Evolutionary conservation across 495 filamentous ascomycete species (phyloP), one percentile per base, ranked within the genome.

Genomic region (Cladorrhinum samala): DNA sequence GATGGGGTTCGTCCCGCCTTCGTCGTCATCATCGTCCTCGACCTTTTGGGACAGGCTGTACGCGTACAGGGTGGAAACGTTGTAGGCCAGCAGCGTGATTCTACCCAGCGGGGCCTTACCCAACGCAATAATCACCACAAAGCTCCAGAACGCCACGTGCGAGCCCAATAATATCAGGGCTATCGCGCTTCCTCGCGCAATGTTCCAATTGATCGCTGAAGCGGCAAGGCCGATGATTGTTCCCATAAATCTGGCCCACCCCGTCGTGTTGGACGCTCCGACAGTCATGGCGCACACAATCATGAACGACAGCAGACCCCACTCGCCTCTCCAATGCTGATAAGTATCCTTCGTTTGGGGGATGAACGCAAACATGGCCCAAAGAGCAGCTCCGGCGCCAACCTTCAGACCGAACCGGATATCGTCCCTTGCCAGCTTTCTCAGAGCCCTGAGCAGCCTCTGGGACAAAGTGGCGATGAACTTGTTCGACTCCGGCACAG

Each of bases 201-300:
- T 62, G 44, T 81, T 74, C 93, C 93, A 98, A 42, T 86, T 82
- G 19, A 86, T 25, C 40, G 90, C 77, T 0, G 91, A 87, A 59
- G 84, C 83, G 6, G 79, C 57, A 13, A 89, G 91, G 17, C 93
- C 93, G 19, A 95, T 71, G 51, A 87, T 78, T 5, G 91, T 97
- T 48, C 93, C 93, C n/a, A 87, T 69, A 59, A 96, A 93, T 54
- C 93, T 84, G 49, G 89, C 78, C 69, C 78, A 82, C 3, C 89
- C 90, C 4, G 92, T 95, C 17, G 91, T 95, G 60, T 97, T 98
- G 13, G 89, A 88, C 17, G 92, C 88, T 9, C 93, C 93, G 38
- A 96, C 89, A 0, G 92, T 97, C 92, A 96, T 96, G 5, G 88
- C 87, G 66, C 92, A 96, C 16, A 98, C 93, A 49, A 97, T 79